These are phyloP conservation scores for Globisporangium spinosum DNA, from an alignment of 352 stramenopile genomes.

Conservation along the genomic window DNA sequence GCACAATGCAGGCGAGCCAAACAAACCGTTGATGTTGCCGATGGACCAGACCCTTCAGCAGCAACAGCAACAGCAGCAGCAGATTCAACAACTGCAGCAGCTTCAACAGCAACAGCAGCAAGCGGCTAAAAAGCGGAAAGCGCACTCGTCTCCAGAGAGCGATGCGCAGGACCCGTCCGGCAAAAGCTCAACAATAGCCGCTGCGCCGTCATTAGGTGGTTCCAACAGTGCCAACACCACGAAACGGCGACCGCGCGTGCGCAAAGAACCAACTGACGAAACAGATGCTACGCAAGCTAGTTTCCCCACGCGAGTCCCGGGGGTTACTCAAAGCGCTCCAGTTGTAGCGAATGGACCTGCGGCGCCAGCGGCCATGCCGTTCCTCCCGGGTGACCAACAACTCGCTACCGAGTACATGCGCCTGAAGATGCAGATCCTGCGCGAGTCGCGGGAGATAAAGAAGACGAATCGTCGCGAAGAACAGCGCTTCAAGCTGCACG, in stretches of 20 bases:
- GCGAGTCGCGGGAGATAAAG: constrained; percentile 19
- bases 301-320: neutral
- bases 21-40: neutral
- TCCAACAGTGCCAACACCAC: neutral
- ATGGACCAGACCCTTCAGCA: neutral
- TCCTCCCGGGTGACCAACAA: constrained; percentile 5
- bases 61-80: neutral
- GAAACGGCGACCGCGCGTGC: constrained; percentile 3
- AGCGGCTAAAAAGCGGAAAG: constrained; percentile 6
- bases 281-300: neutral
- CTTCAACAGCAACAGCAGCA: neutral
- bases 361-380: neutral
- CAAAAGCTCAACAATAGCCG: neutral
- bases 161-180: neutral
- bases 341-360: neutral
- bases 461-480: constrained; percentile 16
- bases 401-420: constrained; percentile 17
- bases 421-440: constrained; percentile 26
- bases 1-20: constrained; percentile 6
- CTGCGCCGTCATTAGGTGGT: neutral
- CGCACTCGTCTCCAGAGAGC: neutral
- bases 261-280: neutral
- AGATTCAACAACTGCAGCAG: neutral
- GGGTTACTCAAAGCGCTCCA: neutral
- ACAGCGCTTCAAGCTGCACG: constrained; percentile 33